phyloP scores from a whole-genome alignment of 345 rosid species.

The Populus euphratica region DNA sequence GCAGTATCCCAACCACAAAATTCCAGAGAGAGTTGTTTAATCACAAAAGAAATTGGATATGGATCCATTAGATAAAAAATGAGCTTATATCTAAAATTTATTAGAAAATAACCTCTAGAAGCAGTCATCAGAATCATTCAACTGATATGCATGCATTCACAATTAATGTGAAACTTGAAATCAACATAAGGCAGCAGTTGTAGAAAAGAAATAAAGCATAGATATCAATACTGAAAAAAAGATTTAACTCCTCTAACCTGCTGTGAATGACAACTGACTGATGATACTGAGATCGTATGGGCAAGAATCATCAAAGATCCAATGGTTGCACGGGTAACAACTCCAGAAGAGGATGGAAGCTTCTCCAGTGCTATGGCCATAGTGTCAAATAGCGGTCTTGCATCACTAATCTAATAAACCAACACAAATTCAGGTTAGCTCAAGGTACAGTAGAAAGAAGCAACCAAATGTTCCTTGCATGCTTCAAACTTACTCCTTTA shows the following conservation, averaged over 20 bases:
- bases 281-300: constrained; percentile 65
- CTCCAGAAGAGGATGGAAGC: constrained; percentile 62
- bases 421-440: constrained; percentile 10
- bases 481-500: constrained; percentile 55
- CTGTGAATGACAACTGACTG: constrained; percentile 49
- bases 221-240: background rate
- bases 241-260: constrained; percentile 44
- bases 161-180: background rate
- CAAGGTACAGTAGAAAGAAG: constrained; percentile 2
- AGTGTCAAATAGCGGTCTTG: constrained; percentile 61
- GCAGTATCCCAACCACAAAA: background rate
- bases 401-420: constrained; percentile 48
- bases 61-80: background rate
- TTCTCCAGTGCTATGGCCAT: constrained; percentile 84
- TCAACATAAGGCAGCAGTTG: background rate
- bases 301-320: constrained; percentile 78
- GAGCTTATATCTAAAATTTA: background rate
- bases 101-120: background rate
- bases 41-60: background rate
- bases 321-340: constrained; percentile 68
- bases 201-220: background rate
- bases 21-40: background rate
- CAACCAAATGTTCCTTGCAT: background rate
- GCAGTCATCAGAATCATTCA: background rate
- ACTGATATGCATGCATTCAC: background rate